Conservation (phyloP, 140 eudicot genomes). For the Flaveria floridana region DNA sequence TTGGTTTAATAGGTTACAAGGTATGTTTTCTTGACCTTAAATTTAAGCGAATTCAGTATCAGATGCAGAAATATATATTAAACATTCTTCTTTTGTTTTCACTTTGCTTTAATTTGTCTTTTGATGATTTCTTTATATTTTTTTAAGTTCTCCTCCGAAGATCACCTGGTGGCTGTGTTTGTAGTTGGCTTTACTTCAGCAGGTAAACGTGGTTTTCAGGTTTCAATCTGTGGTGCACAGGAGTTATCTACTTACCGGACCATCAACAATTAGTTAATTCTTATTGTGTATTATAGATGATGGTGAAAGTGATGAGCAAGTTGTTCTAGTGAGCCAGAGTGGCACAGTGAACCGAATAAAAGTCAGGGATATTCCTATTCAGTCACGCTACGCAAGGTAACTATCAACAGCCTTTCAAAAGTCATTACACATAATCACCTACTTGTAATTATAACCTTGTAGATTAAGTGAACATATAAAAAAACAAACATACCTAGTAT, state of each 20-base stretch:
- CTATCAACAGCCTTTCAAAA: background rate
- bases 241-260: background rate
- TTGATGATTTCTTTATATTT: constrained; percentile 15
- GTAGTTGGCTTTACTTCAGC: constrained; percentile 83
- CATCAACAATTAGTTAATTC: background rate
- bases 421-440: background rate
- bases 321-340: constrained; percentile 94
- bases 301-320: constrained; percentile 96
- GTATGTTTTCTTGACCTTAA: constrained; percentile 33
- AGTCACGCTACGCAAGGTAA: constrained; percentile 86
- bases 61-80: background rate
- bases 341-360: constrained; percentile 90
- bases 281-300: constrained; percentile 52
- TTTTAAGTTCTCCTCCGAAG: constrained; percentile 68
- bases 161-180: constrained; percentile 84
- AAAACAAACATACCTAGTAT: too few species aligned
- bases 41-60: background rate
- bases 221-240: background rate
- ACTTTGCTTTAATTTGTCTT: constrained; percentile 7
- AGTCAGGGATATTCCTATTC: constrained; percentile 83
- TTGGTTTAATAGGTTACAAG: constrained; percentile 88
- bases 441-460: background rate
- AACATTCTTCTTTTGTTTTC: background rate
- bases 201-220: constrained; percentile 46
- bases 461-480: background rate